These are phyloP conservation scores for Hericium rajendrae DNA, from an alignment of 768 basidiomycete species.

Conservation along the genomic window DNA sequence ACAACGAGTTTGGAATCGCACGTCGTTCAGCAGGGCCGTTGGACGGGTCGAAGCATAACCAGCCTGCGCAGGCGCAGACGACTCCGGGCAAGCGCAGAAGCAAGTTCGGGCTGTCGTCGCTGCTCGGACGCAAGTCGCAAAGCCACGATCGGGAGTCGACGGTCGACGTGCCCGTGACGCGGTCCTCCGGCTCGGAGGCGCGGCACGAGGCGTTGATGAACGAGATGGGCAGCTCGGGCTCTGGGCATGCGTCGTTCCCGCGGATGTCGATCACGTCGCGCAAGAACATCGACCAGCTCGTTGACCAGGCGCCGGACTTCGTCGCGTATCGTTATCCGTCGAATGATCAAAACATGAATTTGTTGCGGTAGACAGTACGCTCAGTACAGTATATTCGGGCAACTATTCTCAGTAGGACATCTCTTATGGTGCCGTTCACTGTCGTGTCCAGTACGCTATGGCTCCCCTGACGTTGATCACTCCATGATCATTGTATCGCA, in stretches of 20 bases:
- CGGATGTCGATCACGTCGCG: constrained; percentile 53
- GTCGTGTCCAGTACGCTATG: neutral
- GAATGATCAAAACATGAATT: constrained; percentile 56
- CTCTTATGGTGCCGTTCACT: neutral
- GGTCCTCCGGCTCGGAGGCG: constrained; percentile 22
- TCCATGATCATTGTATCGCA: neutral
- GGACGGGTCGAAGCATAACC: constrained; percentile 9
- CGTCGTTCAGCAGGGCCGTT: constrained; percentile 41
- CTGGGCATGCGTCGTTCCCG: constrained; percentile 24
- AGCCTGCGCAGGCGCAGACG: constrained; percentile 7
- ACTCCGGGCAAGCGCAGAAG: constrained; percentile 53
- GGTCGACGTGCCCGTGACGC: constrained; percentile 16
- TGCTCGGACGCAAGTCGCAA: constrained; percentile 51
- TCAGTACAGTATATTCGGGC: too few relatives aligned
- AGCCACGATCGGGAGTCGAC: constrained; percentile 8
- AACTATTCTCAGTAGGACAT: neutral
- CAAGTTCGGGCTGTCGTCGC: constrained; percentile 56
- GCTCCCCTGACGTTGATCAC: neutral
- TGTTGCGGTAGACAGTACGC: constrained; percentile 32
- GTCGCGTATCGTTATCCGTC: constrained; percentile 85
- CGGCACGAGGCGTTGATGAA: constrained; percentile 38
- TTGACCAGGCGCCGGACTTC: constrained; percentile 80
- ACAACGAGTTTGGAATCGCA: constrained; percentile 69
- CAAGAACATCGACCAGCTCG: constrained; percentile 67
- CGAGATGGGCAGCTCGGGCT: constrained; percentile 37